Evolutionary conservation across 768 basidiomycete genomes (phyloP).

Genomic region (Phlebiopsis gigantea): DNA sequence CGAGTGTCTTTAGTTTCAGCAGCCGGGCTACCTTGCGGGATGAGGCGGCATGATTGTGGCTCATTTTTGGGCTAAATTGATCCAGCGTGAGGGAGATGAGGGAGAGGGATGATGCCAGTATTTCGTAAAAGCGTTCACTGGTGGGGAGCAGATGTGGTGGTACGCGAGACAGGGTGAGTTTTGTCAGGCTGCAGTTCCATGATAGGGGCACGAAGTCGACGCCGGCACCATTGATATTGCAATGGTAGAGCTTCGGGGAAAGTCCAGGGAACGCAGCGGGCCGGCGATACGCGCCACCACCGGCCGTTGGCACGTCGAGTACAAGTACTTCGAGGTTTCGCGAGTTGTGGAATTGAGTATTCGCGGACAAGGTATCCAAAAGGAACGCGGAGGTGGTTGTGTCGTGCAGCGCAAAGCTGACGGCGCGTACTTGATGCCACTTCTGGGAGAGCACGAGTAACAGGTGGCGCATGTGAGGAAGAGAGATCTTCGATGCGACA

Average conservation of each 20-base stretch:
- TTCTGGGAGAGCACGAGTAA: constrained; percentile 6
- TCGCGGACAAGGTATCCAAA: not conserved
- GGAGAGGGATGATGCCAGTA: constrained; percentile 37
- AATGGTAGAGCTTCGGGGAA: not conserved
- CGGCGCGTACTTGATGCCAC: constrained; percentile 9
- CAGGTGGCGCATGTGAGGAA: not conserved
- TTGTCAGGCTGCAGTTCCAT: constrained; percentile 45
- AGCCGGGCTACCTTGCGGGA: not conserved
- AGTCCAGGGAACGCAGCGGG: not conserved
- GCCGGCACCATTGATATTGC: constrained; percentile 41
- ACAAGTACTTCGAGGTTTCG: not conserved
- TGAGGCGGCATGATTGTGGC: not conserved
- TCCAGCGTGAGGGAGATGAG: constrained; percentile 55
- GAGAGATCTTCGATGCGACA: not conserved
- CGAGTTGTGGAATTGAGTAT: not conserved
- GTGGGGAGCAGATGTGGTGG: constrained; percentile 47
- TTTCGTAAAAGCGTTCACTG: constrained; percentile 43
- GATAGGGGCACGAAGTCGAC: not conserved
- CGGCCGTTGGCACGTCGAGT: not conserved
- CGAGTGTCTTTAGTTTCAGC: not conserved
- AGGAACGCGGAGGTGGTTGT: not conserved
- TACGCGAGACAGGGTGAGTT: constrained; percentile 61
- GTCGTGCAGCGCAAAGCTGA: not conserved
- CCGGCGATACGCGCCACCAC: not conserved
- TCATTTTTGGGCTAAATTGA: constrained; percentile 47